A percentile compares a stretch with the other conserved stretches of the same genome.
These are phyloP conservation scores for Ceratobasidium theobromae DNA, from an alignment of 1,284 basidiomycete species.

Conservation along the genomic window DNA sequence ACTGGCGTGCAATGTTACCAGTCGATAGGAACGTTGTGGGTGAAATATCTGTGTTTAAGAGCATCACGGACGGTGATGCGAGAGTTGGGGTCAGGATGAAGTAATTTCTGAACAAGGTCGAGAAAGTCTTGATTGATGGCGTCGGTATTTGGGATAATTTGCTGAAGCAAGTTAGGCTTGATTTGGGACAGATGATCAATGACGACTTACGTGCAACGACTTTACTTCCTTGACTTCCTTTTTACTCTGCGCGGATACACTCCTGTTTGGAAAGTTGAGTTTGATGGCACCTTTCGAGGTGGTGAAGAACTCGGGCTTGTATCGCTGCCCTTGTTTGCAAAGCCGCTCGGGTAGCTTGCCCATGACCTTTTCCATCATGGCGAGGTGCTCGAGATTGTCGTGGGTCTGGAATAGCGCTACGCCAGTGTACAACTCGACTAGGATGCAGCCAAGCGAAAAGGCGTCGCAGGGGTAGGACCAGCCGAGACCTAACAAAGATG, in stretches of 20 bases:
- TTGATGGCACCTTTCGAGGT: slow-evolving; percentile 58
- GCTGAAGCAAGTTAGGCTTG: slow-evolving; percentile 49
- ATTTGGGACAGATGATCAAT: neutral
- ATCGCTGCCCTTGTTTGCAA: slow-evolving; percentile 65
- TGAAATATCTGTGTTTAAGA: slow-evolving; percentile 82
- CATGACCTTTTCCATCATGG: slow-evolving; percentile 99
- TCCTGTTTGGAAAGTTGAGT: slow-evolving; percentile 80
- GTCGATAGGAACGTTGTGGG: slow-evolving; percentile 33
- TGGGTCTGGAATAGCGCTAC: slow-evolving; percentile 98
- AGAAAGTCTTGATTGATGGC: slow-evolving; percentile 77
- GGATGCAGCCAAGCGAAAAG: slow-evolving; percentile 97
- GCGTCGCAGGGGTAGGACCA: slow-evolving; percentile 99
- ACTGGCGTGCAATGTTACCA: slow-evolving; percentile 20
- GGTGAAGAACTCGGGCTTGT: slow-evolving; percentile 87
- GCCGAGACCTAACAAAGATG: slow-evolving; percentile 67
- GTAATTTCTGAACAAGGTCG: slow-evolving; percentile 81
- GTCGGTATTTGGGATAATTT: slow-evolving; percentile 78
- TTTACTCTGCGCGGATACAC: slow-evolving; percentile 64
- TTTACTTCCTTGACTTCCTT: slow-evolving; percentile 92
- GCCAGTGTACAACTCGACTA: slow-evolving; percentile 98
- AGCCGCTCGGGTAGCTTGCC: slow-evolving; percentile 93
- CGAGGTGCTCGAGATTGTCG: slow-evolving; percentile 97
- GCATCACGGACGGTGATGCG: slow-evolving; percentile 86
- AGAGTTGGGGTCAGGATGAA: slow-evolving; percentile 88
- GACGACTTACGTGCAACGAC: slow-evolving; percentile 62